Evolutionary conservation across 441 rosid genomes (phyloP).

Genomic region (Euphorbia schlechtendalii): DNA sequence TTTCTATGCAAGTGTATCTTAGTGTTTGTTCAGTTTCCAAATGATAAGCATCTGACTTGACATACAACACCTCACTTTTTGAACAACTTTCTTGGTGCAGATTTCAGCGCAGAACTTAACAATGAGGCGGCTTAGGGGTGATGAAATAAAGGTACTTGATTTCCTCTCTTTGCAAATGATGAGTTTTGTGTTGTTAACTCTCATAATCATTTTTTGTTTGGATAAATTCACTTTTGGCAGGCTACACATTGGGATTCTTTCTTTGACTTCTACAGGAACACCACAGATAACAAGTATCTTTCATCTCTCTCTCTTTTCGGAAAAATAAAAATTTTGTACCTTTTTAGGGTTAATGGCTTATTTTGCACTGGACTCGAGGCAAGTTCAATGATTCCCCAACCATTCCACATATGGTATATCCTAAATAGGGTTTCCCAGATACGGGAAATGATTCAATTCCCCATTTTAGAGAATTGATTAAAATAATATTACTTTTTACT

Average conservation of each 20-base stretch:
- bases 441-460: too few species aligned
- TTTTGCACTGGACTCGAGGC: too few species aligned
- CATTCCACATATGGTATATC: too few species aligned
- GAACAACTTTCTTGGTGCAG: slow-evolving; percentile 40
- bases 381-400: too few species aligned
- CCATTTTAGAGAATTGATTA: too few species aligned
- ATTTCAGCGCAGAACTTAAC: slow-evolving; percentile 70
- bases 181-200: not conserved
- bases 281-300: slow-evolving; percentile 86
- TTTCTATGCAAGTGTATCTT: not conserved
- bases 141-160: slow-evolving; percentile 76
- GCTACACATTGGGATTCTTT: slow-evolving; percentile 92
- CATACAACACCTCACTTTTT: slow-evolving; percentile 12
- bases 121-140: slow-evolving; percentile 77
- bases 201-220: not conserved
- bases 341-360: too few species aligned
- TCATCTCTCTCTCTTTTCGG: too few species aligned
- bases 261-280: slow-evolving; percentile 81
- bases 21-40: not conserved
- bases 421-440: too few species aligned
- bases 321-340: too few species aligned
- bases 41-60: not conserved
- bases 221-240: slow-evolving; percentile 31
- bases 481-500: too few species aligned
- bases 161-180: not conserved